Conservation (phyloP, 2,329 filamentous ascomycete species). For the Chrysoporthe austroafricana region DNA sequence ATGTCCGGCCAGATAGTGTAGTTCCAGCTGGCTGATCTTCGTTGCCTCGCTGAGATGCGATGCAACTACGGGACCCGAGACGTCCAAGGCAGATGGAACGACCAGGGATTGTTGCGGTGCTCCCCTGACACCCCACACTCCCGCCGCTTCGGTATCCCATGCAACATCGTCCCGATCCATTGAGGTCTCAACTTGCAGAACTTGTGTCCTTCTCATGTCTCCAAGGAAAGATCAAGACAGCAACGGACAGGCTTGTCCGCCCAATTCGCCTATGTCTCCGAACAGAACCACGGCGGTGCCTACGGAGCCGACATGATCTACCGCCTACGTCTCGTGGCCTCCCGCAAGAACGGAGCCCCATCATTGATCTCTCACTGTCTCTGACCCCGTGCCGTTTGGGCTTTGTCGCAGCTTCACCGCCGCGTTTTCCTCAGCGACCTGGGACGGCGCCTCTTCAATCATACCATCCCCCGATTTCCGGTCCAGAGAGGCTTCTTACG, state of each 20-base stretch:
- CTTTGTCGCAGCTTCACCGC: conserved; percentile 18
- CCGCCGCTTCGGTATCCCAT: neutral
- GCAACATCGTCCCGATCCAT: conserved; percentile 1
- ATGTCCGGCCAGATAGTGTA: neutral
- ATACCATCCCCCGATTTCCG: neutral
- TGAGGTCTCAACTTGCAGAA: neutral
- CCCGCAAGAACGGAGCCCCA: neutral
- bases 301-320: conserved; percentile 3
- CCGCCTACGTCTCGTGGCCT: conserved; percentile 6
- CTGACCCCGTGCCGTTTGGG: conserved; percentile 16
- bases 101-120: conserved; percentile 8
- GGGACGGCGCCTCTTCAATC: neutral
- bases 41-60: neutral
- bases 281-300: neutral
- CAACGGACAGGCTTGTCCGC: neutral
- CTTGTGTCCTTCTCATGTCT: neutral
- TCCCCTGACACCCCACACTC: conserved; percentile 10
- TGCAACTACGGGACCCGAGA: neutral
- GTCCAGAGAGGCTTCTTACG: neutral
- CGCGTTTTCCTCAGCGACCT: neutral
- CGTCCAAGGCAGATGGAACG: neutral
- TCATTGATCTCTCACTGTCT: neutral
- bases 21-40: neutral
- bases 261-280: neutral
- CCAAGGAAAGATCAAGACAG: neutral